Evolutionary conservation across 129 eudicot genomes (phyloP).

Genomic region (Gnaphalium uliginosum): DNA sequence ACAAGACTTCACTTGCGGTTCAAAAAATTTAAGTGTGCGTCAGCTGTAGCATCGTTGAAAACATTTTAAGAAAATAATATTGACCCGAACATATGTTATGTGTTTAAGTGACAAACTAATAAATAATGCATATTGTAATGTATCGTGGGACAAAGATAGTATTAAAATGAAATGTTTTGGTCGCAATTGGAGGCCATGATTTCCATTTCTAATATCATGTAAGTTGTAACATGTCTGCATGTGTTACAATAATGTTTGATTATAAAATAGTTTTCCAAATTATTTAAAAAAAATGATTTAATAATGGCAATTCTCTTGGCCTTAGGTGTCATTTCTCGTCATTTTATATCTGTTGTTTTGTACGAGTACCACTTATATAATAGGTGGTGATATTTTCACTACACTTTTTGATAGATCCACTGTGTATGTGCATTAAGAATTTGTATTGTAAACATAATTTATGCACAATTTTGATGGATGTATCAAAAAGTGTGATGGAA

Average conservation of each 20-base stretch:
- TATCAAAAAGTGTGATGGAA: too few relatives aligned
- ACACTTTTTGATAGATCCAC: too few relatives aligned
- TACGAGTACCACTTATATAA: neutral
- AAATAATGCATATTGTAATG: neutral
- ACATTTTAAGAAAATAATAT: too few relatives aligned
- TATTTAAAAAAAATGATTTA: neutral
- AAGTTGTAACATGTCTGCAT: conserved; percentile 34
- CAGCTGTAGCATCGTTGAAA: conserved; percentile 17
- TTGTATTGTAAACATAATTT: too few relatives aligned
- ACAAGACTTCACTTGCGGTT: conserved; percentile 77
- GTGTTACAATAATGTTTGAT: conserved; percentile 28
- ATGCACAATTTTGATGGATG: too few relatives aligned
- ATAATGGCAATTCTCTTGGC: neutral
- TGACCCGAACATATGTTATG: neutral
- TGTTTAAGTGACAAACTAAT: neutral
- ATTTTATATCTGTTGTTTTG: conserved; percentile 7
- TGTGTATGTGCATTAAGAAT: too few relatives aligned
- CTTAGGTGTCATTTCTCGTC: conserved; percentile 17
- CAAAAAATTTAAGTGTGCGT: conserved; percentile 36
- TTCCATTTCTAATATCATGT: conserved; percentile 14
- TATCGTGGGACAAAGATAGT: conserved; percentile 10
- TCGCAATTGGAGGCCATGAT: conserved; percentile 33
- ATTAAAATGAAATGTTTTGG: conserved; percentile 14
- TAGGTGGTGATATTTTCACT: too few relatives aligned
- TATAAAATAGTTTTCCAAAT: neutral